These are phyloP conservation scores for Trichosporon sp. DNA, from an alignment of 1,284 basidiomycete genomes.

Conservation along the genomic window DNA sequence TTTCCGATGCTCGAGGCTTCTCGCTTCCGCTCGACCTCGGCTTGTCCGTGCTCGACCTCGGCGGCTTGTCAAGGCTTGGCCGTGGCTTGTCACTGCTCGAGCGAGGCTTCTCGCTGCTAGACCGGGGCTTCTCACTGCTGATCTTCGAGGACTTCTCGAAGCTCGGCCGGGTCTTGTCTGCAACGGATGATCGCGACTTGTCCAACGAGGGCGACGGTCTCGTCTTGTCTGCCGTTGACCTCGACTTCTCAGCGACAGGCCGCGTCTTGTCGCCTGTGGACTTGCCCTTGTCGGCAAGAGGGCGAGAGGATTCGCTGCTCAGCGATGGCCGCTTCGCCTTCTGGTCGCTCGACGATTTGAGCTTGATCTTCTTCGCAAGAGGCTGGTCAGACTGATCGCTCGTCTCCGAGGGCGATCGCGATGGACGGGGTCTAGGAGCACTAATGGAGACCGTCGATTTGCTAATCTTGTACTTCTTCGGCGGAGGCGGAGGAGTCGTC, in stretches of 20 bases:
- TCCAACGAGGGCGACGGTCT: background rate
- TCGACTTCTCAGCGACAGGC: background rate
- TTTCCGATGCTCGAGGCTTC: background rate
- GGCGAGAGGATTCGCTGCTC: background rate
- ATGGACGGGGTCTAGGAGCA: background rate
- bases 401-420: background rate
- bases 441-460: conserved; percentile 2
- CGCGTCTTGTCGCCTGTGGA: background rate
- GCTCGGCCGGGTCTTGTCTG: background rate
- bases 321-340: background rate
- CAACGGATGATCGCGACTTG: background rate
- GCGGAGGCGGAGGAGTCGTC: conserved; percentile 17
- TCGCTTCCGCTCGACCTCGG: conserved; percentile 2
- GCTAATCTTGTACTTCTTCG: conserved; percentile 35
- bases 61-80: background rate
- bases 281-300: background rate
- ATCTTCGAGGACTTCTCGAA: background rate
- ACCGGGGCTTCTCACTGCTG: background rate
- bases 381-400: background rate
- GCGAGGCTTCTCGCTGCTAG: background rate
- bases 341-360: background rate
- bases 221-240: background rate
- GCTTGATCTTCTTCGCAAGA: conserved; percentile 7
- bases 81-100: background rate
- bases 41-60: background rate